Conservation (phyloP, 2,329 filamentous ascomycete genomes). For the Alternaria atra region DNA sequence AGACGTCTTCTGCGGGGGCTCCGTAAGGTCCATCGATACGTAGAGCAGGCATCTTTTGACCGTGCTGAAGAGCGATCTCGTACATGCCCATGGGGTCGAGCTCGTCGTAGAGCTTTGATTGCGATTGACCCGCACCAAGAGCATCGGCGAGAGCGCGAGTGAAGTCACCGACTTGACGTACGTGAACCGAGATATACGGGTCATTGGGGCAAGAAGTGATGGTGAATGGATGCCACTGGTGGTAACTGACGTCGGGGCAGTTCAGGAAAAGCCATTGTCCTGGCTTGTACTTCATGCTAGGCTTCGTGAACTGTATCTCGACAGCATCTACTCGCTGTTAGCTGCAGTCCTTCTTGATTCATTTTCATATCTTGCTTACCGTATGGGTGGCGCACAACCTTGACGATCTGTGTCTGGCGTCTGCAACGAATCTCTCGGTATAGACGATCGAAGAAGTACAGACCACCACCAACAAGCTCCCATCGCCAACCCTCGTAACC, state of each 20-base stretch:
- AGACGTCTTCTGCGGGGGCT: conserved; percentile 96
- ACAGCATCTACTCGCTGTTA: conserved; percentile 74
- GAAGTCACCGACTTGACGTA: conserved; percentile 96
- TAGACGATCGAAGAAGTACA: conserved; percentile 88
- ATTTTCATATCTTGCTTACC: conserved; percentile 61
- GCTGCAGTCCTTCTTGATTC: conserved; percentile 1
- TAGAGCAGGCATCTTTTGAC: conserved; percentile 87
- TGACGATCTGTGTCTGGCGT: conserved; percentile 86
- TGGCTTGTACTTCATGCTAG: conserved; percentile 96
- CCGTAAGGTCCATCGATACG: conserved; percentile 96
- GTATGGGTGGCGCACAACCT: conserved; percentile 94
- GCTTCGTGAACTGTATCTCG: conserved; percentile 96
- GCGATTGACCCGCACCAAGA: conserved; percentile 87
- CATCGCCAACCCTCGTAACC: conserved; percentile 97
- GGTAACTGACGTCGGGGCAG: conserved; percentile 83
- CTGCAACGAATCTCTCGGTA: conserved; percentile 90
- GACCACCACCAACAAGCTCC: conserved; percentile 85
- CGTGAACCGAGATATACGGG: conserved; percentile 91
- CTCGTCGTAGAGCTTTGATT: conserved; percentile 88
- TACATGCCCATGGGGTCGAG: conserved; percentile 97
- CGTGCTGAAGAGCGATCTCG: conserved; percentile 93
- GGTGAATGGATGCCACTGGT: conserved; percentile 99
- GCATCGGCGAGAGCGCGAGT: conserved; percentile 93
- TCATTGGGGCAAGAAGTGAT: conserved; percentile 98
- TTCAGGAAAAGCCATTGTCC: conserved; percentile 99